Base-by-base conservation (phyloP, 2,329 filamentous ascomycete genomes). In the Sclerotiophoma versabilis region DNA sequence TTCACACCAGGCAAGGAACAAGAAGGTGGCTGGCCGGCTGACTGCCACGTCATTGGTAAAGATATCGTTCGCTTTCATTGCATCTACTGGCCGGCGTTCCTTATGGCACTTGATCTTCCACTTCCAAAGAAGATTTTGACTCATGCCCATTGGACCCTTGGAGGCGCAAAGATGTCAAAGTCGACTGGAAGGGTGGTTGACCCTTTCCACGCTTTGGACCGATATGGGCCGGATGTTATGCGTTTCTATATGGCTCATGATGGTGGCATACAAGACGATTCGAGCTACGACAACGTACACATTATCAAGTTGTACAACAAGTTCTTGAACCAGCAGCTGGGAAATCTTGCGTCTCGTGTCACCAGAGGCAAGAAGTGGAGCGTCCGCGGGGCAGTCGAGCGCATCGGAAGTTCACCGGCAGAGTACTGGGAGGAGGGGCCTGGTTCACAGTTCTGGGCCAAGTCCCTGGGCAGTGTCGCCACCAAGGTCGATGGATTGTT, bases 51-150 rank as follows among this genome's bases (percentile, higher is more conserved):
- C 22, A 88, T 99, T 49, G 95, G 95, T 42, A 99, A 99, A 76
- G 95, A 99, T 73, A 99, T 99, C 62, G 81, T 96, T 52, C 89
- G 82, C 15, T 99, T 99, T 75, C 96, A 99, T 73, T 93, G 91
- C 75, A 88, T 99, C 41, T 99, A 99, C 80, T 99, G 96, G 95
- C 95, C 95, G 0, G 95, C 95, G 3, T 89, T 99, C 64, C 86
- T 99, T 14, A 89, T 99, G 83, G 93, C 95, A 1, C 80, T 97
- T 12, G 87, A 88, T 45, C 81, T 98, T 4, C 89, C 91, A 1
- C 79, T 90, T 0, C 92, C 95, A 0, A 88, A 87, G 68, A 87
- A 87, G 59, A 84, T 99, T 26, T 80, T 99, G 2, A 91, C 91
- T 46, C 95, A 99, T 72, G 92, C 89, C 2, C 95, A 99, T 74